A percentile compares a stretch with the other conserved stretches of the same genome.
Evolutionary conservation across 1,284 basidiomycete species (phyloP).

Genomic region (Schizopora paradoxa): DNA sequence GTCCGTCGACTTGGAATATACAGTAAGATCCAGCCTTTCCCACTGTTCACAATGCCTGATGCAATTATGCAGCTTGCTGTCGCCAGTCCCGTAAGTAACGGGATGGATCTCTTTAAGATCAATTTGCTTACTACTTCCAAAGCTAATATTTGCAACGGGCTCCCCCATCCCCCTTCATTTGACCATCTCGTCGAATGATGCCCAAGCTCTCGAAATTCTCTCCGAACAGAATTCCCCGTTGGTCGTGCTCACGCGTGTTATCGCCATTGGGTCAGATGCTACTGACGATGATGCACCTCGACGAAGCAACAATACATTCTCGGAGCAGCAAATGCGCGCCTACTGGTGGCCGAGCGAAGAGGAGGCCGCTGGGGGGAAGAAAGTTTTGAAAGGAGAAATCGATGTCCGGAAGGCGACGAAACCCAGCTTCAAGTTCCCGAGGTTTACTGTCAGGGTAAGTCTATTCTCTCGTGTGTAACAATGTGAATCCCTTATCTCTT

Average conservation of each 20-base stretch:
- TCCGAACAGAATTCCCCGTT: slow-evolving; percentile 34
- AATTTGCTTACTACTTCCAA: not conserved
- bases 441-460: slow-evolving; percentile 44
- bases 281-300: slow-evolving; percentile 34
- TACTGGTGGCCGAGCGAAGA: slow-evolving; percentile 44
- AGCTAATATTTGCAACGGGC: slow-evolving; percentile 46
- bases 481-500: slow-evolving; percentile 12
- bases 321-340: slow-evolving; percentile 36
- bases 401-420: slow-evolving; percentile 41
- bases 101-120: not conserved
- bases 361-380: slow-evolving; percentile 25
- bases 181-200: slow-evolving; percentile 38
- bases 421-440: slow-evolving; percentile 50
- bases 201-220: slow-evolving; percentile 47
- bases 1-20: slow-evolving; percentile 33
- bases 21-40: slow-evolving; percentile 32
- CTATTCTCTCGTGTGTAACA: too few species aligned
- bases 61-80: slow-evolving; percentile 39
- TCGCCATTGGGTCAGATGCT: slow-evolving; percentile 44
- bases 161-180: slow-evolving; percentile 45
- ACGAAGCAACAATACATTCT: slow-evolving; percentile 44
- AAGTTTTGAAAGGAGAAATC: slow-evolving; percentile 47
- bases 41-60: not conserved
- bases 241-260: slow-evolving; percentile 29
- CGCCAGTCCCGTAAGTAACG: slow-evolving; percentile 46